These are phyloP conservation scores for Ceratorhiza oryzae-sativae DNA, from an alignment of 1,284 basidiomycete genomes.

Conservation along the genomic window DNA sequence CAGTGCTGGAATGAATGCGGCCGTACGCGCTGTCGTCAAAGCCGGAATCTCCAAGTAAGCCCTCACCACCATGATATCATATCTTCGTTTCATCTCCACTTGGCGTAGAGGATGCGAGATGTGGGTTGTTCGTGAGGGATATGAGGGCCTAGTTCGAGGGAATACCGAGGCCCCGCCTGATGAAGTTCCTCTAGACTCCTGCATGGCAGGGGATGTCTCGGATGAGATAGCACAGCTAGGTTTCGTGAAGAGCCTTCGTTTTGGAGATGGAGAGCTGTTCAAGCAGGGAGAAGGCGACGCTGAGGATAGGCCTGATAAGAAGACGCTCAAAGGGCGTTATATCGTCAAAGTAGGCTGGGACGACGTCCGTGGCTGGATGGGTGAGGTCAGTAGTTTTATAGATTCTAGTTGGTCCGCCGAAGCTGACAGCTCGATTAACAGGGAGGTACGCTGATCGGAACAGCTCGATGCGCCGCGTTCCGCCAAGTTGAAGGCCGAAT, in stretches of 20 bases:
- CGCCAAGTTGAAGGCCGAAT: conserved; percentile 86
- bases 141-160: conserved; percentile 84
- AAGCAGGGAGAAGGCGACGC: conserved; percentile 89
- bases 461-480: conserved; percentile 89
- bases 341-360: conserved; percentile 99
- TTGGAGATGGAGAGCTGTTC: conserved; percentile 89
- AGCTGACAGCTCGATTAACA: conserved; percentile 48
- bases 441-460: conserved; percentile 97
- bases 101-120: conserved; percentile 90
- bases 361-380: conserved; percentile 95
- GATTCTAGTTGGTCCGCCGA: too few species aligned
- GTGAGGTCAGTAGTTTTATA: conserved; percentile 65
- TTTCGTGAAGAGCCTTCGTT: conserved; percentile 74
- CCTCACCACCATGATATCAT: too few species aligned
- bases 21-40: conserved; percentile 89
- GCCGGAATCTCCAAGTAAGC: conserved; percentile 82
- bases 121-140: conserved; percentile 95
- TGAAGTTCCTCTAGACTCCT: conserved; percentile 40
- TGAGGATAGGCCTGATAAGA: conserved; percentile 59
- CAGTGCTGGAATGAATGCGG: conserved; percentile 97
- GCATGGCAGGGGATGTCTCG: conserved; percentile 33
- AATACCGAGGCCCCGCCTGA: conserved; percentile 52
- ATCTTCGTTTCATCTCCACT: too few species aligned
- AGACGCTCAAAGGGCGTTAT: conserved; percentile 86
- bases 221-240: conserved; percentile 45